A percentile compares a stretch with the other conserved stretches of the same genome.
Evolutionary conservation across 352 stramenopile genomes (phyloP).

Genomic region (Phytophthora fragariaefolia): DNA sequence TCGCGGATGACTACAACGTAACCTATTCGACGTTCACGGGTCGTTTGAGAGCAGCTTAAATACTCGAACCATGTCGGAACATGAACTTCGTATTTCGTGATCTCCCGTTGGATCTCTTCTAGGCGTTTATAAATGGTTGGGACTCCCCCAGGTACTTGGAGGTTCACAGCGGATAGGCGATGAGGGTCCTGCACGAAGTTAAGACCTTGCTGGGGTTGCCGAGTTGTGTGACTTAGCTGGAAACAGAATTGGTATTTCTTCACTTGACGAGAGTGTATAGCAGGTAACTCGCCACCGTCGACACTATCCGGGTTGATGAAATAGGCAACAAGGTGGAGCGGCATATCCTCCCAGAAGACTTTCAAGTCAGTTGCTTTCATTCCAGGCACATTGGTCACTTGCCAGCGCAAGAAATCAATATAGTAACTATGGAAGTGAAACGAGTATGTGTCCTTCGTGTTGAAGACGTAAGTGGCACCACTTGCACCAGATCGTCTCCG

Average conservation of each 20-base stretch:
- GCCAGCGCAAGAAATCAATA: conserved; percentile 67
- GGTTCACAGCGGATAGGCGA: conserved; percentile 3
- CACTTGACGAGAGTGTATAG: conserved; percentile 25
- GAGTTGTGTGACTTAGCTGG: conserved; percentile 43
- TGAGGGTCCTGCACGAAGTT: conserved; percentile 1
- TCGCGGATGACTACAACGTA: conserved; percentile 54
- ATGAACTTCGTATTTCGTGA: conserved; percentile 43
- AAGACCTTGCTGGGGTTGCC: not conserved
- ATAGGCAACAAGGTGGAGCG: conserved; percentile 63
- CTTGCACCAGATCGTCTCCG: conserved; percentile 40
- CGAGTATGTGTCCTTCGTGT: conserved; percentile 69
- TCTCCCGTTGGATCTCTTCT: conserved; percentile 32
- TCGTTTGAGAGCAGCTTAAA: conserved; percentile 43
- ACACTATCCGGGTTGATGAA: conserved; percentile 40
- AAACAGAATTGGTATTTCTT: conserved; percentile 74
- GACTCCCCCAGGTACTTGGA: not conserved
- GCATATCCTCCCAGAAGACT: conserved; percentile 70
- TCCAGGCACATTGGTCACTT: conserved; percentile 58
- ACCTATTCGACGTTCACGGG: conserved; percentile 51
- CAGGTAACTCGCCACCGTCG: conserved; percentile 30
- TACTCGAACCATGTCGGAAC: conserved; percentile 67
- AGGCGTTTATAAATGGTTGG: conserved; percentile 17
- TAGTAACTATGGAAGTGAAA: conserved; percentile 82
- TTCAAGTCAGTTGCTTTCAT: conserved; percentile 53
- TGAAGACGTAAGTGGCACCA: conserved; percentile 53